Base-by-base conservation (phyloP, 2,329 filamentous ascomycete species). In the Biscogniauxia mediterranea region DNA sequence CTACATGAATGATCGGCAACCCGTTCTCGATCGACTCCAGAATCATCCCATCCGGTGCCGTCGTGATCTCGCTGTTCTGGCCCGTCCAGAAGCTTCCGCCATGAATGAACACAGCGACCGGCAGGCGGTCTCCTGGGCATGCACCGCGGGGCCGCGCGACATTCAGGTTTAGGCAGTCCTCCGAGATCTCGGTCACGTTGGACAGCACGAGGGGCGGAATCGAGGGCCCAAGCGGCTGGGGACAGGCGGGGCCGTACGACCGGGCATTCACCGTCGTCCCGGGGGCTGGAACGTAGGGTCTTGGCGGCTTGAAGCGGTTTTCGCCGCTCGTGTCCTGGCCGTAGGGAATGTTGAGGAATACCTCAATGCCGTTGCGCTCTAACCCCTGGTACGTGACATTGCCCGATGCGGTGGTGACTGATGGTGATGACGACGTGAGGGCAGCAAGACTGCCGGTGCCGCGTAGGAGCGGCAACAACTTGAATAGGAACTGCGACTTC, bases 281-380 rank as follows among this genome's bases (percentile, higher is more conserved):
- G 2, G 69, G 64, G 3, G 63, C 28, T 1, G 75, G 74, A 0
- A 69, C 63, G 58, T 74, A 74, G 1, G 74, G 71, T 46, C 69
- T 64, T 1, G 81, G 80, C 6, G 80, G 78, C 59, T 78, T 79
- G 69, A 83, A 83, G 54, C 81, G 74, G 55, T 79, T 76, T 25
- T 66, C 64, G 9, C 79, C 79, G 61, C 77, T 66, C 0, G 81
- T 83, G 62, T 81, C 79, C 56, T 80, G 66, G 4, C 77, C 81
- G 54, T 80, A 83, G 0, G 74, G 77, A 21, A 83, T 79, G n/a
- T 75, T 76, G 3, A 81, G 73, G 62, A 82, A 83, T 8, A 77
- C 71, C 57, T 83, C 80, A 46, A 82, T 73, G 21, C 74, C 77
- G 61, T 79, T 80, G 61, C 77, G 75, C 9, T 71, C 59, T 20